A percentile compares a stretch with the other conserved stretches of the same genome.
phyloP scores from a whole-genome alignment of 306 rosid genomes.

The Cucumis cinereus region DNA sequence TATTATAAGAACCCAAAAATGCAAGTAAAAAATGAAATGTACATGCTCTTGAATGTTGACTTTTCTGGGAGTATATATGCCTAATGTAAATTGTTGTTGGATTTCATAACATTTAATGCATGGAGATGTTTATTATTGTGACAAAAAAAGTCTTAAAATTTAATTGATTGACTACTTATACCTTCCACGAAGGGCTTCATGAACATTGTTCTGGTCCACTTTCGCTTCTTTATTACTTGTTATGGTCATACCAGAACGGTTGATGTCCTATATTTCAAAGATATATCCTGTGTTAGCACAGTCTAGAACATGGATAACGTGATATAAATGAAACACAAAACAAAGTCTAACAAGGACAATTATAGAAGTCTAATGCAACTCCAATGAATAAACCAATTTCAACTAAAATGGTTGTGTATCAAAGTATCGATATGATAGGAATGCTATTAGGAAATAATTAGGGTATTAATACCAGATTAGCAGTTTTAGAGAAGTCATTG shows the following conservation, averaged over 20 bases:
- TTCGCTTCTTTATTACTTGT: constrained; percentile 9
- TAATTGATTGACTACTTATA: constrained; percentile 14
- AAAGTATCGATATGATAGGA: not conserved
- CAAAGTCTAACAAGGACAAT: not conserved
- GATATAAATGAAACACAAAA: not conserved
- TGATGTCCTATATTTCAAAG: constrained; percentile 3
- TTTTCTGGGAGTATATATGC: constrained; percentile 1
- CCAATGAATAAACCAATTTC: not conserved
- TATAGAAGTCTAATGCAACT: not conserved
- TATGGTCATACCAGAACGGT: not conserved
- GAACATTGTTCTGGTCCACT: constrained; percentile 12
- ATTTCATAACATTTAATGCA: not conserved
- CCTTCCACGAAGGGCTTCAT: constrained; percentile 28
- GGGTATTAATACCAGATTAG: too few relatives aligned
- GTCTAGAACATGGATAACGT: not conserved
- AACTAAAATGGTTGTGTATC: not conserved
- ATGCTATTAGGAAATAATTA: too few relatives aligned
- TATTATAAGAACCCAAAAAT: not conserved
- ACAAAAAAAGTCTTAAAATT: constrained; percentile 6
- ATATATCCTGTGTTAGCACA: not conserved
- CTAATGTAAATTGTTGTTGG: too few relatives aligned
- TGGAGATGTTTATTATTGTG: not conserved
- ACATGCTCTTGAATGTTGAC: not conserved
- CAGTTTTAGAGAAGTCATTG: too few relatives aligned
- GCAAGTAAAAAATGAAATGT: not conserved